These are phyloP conservation scores for Sporothrix variecibatus DNA, from an alignment of 2,329 filamentous ascomycete genomes.

Conservation along the genomic window DNA sequence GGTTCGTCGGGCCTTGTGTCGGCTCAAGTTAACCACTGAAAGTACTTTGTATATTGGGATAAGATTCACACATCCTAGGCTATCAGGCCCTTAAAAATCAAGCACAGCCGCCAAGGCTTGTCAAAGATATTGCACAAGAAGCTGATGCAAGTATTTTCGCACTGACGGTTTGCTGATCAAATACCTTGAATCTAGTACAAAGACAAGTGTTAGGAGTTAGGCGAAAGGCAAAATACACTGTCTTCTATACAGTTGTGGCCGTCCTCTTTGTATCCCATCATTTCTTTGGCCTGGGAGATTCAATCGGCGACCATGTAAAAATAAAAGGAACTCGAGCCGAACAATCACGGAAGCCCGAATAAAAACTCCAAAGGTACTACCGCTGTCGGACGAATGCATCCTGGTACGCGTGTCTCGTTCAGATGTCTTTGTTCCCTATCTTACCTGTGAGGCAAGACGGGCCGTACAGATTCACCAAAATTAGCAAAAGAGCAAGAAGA, in stretches of 20 bases:
- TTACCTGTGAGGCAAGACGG: background rate
- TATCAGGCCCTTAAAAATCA: background rate
- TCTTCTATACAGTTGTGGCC: too few species aligned
- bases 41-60: too few species aligned
- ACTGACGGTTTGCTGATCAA: background rate
- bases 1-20: background rate
- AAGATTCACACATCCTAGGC: background rate
- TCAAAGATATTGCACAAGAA: background rate
- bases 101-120: background rate
- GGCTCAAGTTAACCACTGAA: background rate
- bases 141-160: background rate
- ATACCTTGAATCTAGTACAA: background rate
- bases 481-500: background rate
- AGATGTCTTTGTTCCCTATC: background rate
- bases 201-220: background rate
- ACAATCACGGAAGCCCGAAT: background rate
- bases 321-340: background rate
- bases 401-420: background rate
- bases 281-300: background rate
- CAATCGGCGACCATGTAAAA: background rate
- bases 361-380: background rate
- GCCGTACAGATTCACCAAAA: background rate
- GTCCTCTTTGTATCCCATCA: background rate
- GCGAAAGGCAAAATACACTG: background rate
- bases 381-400: background rate